These are phyloP conservation scores for Sporisorium exsertum DNA, from an alignment of 1,284 basidiomycete species.

Conservation along the genomic window DNA sequence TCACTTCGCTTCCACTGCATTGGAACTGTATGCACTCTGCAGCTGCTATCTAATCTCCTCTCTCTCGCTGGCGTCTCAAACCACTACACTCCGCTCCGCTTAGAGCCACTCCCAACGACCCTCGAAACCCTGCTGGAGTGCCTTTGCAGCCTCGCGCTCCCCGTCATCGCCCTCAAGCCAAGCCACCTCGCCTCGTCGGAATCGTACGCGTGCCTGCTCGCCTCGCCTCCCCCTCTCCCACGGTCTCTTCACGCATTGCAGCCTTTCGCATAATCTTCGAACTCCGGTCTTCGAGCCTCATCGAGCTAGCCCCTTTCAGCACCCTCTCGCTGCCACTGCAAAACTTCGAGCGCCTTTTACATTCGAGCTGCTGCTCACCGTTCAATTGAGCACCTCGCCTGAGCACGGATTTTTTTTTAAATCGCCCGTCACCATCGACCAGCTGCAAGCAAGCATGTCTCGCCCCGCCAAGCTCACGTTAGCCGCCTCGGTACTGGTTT, in stretches of 20 bases:
- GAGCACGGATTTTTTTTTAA: conserved; percentile 28
- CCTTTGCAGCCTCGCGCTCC: not conserved
- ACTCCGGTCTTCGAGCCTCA: too few species aligned
- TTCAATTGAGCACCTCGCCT: conserved; percentile 6
- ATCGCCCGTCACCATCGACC: not conserved
- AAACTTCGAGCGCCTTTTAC: conserved; percentile 8
- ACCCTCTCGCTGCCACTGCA: not conserved
- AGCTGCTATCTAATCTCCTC: not conserved
- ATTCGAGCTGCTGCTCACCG: not conserved
- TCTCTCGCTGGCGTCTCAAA: not conserved
- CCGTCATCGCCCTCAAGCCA: not conserved
- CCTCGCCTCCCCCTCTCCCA: not conserved
- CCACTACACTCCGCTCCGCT: not conserved
- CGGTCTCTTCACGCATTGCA: not conserved
- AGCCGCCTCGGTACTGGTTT: conserved; percentile 76
- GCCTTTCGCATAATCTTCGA: not conserved
- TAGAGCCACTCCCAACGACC: not conserved
- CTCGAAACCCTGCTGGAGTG: not conserved
- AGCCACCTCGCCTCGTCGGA: not conserved
- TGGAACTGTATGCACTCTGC: not conserved
- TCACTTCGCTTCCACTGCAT: not conserved
- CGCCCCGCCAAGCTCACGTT: conserved; percentile 83
- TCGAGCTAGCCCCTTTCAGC: not conserved
- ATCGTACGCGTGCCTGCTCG: not conserved
- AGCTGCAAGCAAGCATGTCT: conserved; percentile 76